Evolutionary conservation across 441 rosid species (phyloP).

Genomic region (Erysimum cheiri): DNA sequence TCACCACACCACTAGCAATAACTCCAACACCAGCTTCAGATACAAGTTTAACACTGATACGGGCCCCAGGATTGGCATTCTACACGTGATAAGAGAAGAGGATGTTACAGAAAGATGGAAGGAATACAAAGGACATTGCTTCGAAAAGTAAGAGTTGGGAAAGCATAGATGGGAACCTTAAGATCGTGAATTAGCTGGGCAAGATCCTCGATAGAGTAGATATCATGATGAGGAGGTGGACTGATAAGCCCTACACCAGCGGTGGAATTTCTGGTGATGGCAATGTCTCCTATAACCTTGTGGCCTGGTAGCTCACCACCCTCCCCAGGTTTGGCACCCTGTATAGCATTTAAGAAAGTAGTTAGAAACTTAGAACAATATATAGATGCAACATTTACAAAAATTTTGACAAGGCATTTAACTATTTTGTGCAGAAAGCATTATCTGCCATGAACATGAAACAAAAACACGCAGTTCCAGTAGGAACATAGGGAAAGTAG

Average conservation of each 20-base stretch:
- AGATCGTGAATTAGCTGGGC: conserved; percentile 99
- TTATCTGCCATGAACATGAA: too few relatives aligned
- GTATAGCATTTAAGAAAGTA: conserved; percentile 55
- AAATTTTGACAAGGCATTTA: too few relatives aligned
- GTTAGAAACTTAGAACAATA: conserved; percentile 31
- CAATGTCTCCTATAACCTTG: conserved; percentile 99
- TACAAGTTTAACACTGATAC: conserved; percentile 95
- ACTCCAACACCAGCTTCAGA: conserved; percentile 99
- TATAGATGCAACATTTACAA: background rate
- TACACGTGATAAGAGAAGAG: conserved; percentile 41
- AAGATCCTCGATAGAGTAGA: conserved; percentile 99
- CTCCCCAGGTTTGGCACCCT: conserved; percentile 99
- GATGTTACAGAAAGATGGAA: background rate
- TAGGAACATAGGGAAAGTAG: background rate
- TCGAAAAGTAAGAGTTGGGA: background rate
- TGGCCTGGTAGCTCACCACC: conserved; percentile 99
- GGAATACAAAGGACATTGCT: background rate
- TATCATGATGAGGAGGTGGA: conserved; percentile 99
- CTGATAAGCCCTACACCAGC: conserved; percentile 99
- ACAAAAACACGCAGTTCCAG: background rate
- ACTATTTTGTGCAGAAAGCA: too few relatives aligned
- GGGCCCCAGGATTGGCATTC: conserved; percentile 97
- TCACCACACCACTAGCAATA: conserved; percentile 99
- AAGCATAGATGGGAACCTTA: conserved; percentile 61
- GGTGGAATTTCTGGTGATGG: conserved; percentile 95